Conservation (phyloP, 192 early-diverging fungal genomes). For the Allomyces arbusculus region DNA sequence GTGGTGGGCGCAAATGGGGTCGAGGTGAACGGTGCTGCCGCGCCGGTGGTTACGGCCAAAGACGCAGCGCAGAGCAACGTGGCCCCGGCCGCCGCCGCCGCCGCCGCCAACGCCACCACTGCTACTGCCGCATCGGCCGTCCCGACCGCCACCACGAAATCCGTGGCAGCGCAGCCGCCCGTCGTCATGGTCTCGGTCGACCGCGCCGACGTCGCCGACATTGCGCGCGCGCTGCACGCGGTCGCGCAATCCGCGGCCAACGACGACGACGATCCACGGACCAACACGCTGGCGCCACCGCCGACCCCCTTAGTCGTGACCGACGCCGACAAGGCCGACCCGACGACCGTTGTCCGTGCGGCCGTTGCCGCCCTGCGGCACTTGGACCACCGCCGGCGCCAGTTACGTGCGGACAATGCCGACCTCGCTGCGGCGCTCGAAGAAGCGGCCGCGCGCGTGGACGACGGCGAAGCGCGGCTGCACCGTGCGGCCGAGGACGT, state of each 20-base stretch:
- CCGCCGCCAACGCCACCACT: too few species aligned
- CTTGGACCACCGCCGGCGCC: neutral
- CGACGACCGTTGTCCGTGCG: too few species aligned
- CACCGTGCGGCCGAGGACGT: constrained; percentile 10
- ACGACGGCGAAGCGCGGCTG: neutral
- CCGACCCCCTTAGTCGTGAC: neutral
- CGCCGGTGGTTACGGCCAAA: neutral
- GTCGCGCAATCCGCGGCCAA: too few species aligned
- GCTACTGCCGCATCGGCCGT: too few species aligned
- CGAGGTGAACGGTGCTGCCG: neutral
- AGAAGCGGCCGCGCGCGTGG: neutral
- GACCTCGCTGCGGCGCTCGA: neutral
- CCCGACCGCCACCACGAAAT: too few species aligned
- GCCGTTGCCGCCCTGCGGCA: neutral
- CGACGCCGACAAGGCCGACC: neutral
- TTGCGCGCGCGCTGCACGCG: too few species aligned
- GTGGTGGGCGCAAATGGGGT: neutral
- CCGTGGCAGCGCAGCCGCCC: too few species aligned
- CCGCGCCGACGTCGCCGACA: too few species aligned
- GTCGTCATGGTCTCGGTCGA: too few species aligned
- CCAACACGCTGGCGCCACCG: too few species aligned
- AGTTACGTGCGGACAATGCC: neutral
- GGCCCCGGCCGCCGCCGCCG: neutral
- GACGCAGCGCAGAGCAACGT: neutral
- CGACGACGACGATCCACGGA: too few species aligned